Evolutionary conservation across 106 monocot species (phyloP).

Genomic region (Phalaenopsis aphrodite): DNA sequence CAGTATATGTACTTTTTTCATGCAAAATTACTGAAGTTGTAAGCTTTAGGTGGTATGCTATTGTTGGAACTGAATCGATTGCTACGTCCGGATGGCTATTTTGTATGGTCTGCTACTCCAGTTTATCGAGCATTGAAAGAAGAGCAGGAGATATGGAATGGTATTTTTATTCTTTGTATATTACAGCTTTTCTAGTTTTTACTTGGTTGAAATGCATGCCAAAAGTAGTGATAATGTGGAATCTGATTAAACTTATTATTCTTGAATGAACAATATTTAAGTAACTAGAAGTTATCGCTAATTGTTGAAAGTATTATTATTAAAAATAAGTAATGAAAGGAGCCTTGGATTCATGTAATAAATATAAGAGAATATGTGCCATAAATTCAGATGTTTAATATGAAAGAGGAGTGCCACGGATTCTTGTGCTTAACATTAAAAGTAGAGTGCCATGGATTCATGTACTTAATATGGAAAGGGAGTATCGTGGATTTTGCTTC

Average conservation of each 20-base stretch:
- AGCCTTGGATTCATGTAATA: too few relatives aligned
- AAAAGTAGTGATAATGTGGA: background rate
- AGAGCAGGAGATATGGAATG: conserved; percentile 86
- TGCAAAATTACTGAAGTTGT: conserved; percentile 4
- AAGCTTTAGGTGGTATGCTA: conserved; percentile 65
- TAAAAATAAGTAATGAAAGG: too few relatives aligned
- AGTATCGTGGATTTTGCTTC: too few relatives aligned
- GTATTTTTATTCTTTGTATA: conserved; percentile 14
- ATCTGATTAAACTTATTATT: background rate
- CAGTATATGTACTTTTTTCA: background rate
- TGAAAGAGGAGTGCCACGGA: too few relatives aligned
- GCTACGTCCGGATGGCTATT: conserved; percentile 83
- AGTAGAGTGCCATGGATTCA: too few relatives aligned
- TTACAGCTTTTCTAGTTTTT: background rate
- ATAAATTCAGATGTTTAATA: too few relatives aligned
- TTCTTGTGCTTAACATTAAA: too few relatives aligned
- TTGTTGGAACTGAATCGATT: conserved; percentile 84
- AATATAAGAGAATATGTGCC: too few relatives aligned
- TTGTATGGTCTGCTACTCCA: conserved; percentile 95
- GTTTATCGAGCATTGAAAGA: conserved; percentile 58
- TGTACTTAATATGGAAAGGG: too few relatives aligned
- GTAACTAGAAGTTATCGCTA: too few relatives aligned
- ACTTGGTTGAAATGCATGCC: background rate
- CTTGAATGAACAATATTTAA: background rate
- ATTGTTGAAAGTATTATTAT: too few relatives aligned